Percentiles rank a stretch among this genome's conserved stretches.
Conservation (phyloP, 352 stramenopile genomes). For the Salisapilia sapeloensis region DNA sequence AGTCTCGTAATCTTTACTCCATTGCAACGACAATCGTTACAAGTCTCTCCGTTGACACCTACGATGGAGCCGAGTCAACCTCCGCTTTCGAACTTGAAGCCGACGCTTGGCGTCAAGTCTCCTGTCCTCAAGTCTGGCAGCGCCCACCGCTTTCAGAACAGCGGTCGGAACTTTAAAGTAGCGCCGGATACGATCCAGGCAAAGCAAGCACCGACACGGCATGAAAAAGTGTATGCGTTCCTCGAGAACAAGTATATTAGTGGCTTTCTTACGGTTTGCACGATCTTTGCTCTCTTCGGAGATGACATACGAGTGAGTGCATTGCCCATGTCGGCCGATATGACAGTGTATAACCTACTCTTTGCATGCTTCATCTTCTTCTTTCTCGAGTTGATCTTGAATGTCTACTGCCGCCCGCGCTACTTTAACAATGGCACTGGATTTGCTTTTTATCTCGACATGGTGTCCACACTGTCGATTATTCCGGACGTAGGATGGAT, state of each 20-base stretch:
- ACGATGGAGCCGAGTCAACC: too few species aligned
- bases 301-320: constrained; percentile 68
- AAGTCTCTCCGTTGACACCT: too few species aligned
- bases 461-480: constrained; percentile 87
- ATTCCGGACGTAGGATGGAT: constrained; percentile 84
- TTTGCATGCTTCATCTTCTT: constrained; percentile 72
- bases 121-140: too few species aligned
- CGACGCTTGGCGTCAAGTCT: too few species aligned
- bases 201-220: constrained; percentile 13
- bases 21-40: too few species aligned
- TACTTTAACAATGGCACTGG: constrained; percentile 63
- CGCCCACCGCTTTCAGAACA: too few species aligned
- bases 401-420: constrained; percentile 48
- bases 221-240: constrained; percentile 24
- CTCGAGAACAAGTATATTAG: constrained; percentile 63
- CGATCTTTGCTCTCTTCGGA: constrained; percentile 77
- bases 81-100: too few species aligned
- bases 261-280: constrained; percentile 46
- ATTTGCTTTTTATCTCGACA: constrained; percentile 88
- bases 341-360: constrained; percentile 55
- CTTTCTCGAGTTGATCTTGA: constrained; percentile 36
- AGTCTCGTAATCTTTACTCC: too few species aligned
- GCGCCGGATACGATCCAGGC: too few species aligned
- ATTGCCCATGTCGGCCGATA: constrained; percentile 45
- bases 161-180: too few species aligned